Base-by-base conservation (phyloP, 2,329 filamentous ascomycete genomes). In the Bipolaris zeicola region DNA sequence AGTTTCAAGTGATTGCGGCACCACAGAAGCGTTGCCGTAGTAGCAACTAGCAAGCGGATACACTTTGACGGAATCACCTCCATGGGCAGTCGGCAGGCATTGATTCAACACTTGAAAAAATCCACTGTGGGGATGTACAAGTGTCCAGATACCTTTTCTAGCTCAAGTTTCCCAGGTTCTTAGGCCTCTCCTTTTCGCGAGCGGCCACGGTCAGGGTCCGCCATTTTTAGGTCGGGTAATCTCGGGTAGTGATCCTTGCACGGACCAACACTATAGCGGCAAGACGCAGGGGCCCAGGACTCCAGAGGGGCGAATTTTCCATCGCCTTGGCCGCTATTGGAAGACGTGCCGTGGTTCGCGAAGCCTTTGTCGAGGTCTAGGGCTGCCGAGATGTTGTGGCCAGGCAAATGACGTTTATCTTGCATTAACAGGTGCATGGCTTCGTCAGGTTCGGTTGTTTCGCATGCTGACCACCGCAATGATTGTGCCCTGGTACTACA, bases 111-210 rank as follows among this genome's bases (percentile, higher is more conserved):
- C 50, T 55, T 26, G 26, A 28, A 28, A 57, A 55, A 50, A 60
- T 44, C 56, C 63, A 51, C 48, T 62, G 58, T 65, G 66, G 63
- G 57, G 50, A 57, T 57, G 61, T 49, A 59, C 62, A 63, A 61
- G 61, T 64, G 64, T 63, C 50, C 62, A 68, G 60, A 64, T 62
- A 57, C 63, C 56, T 55, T 52, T 63, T 67, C 50, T 48, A 64
- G 59, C 51, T 37, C 50, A 53, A 52, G 44, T 53, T 37, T 57
- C 50, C 38, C 38, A 48, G n/a, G 16, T 37, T 57, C 50, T 33
- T 39, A 48, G n/a, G 26, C 43, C 52, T 58, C 57, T 57, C 54
- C 54, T 53, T 51, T 58, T 33, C 55, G 55, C 51, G 31, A 52
- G 22, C 45, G 18, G 31, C 48, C 48, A 51, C 26, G 22, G 41